phyloP scores from a whole-genome alignment of 108 stramenopile species.

The Bacterosira constricta region DNA sequence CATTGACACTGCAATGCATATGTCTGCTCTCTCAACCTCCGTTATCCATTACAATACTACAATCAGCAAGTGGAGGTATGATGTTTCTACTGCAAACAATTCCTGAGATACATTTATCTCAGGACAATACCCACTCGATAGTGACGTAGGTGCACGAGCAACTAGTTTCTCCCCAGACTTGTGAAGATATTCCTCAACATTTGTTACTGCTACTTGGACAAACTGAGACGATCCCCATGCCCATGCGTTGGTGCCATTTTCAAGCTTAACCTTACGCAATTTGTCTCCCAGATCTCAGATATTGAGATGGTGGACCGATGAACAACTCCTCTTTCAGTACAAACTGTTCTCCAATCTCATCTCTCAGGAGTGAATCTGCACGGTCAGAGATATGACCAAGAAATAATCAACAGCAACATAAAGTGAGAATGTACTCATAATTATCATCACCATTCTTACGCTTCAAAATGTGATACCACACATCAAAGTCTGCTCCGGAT shows the following conservation, averaged over 20 bases:
- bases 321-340: conserved; percentile 32
- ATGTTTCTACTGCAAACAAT: neutral
- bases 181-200: conserved; percentile 33
- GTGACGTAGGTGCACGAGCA: neutral
- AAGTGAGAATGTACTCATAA: too few relatives aligned
- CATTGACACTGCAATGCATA: conserved; percentile 27
- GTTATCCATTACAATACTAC: conserved; percentile 30
- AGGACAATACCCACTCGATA: too few relatives aligned
- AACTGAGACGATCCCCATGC: conserved; percentile 34
- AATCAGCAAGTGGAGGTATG: conserved; percentile 15
- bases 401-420: too few relatives aligned
- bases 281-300: conserved; percentile 43
- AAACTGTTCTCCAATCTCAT: conserved; percentile 40
- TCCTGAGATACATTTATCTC: conserved; percentile 1
- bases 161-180: neutral
- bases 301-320: conserved; percentile 42
- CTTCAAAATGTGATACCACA: conserved; percentile 35
- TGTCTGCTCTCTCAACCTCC: conserved; percentile 29
- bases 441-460: too few relatives aligned
- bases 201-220: conserved; percentile 40
- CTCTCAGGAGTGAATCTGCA: neutral
- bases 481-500: too few relatives aligned
- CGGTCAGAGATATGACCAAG: too few relatives aligned
- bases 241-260: conserved; percentile 38
- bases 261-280: conserved; percentile 17